Evolutionary conservation across 2,329 filamentous ascomycete genomes (phyloP).

Genomic region (Alternaria solani): DNA sequence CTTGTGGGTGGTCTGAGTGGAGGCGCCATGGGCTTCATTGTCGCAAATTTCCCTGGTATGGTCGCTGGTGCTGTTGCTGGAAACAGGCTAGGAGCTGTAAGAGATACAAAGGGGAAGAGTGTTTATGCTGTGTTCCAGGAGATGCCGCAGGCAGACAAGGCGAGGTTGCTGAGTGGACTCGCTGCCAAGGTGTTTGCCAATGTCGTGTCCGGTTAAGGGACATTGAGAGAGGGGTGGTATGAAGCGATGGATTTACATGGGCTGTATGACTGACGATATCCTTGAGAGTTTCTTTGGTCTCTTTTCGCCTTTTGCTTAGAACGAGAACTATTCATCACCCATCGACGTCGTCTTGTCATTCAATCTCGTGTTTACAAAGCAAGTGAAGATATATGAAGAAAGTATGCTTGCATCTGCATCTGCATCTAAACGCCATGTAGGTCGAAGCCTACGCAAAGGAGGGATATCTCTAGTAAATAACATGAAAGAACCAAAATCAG

Average conservation of each 20-base stretch:
- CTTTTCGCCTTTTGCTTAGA: not conserved
- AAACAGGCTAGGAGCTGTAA: slow-evolving; percentile 86
- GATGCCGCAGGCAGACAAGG: slow-evolving; percentile 81
- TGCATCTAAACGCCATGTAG: slow-evolving; percentile 4
- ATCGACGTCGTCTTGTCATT: not conserved
- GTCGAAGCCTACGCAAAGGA: slow-evolving; percentile 3
- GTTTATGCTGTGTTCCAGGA: slow-evolving; percentile 93
- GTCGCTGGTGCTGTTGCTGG: slow-evolving; percentile 91
- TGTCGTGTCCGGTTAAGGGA: slow-evolving; percentile 59
- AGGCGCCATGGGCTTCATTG: slow-evolving; percentile 90
- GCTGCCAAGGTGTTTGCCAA: slow-evolving; percentile 87
- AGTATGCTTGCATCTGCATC: not conserved
- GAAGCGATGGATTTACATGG: slow-evolving; percentile 3
- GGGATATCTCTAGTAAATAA: slow-evolving; percentile 18
- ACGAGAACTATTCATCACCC: not conserved
- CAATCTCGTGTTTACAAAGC: not conserved
- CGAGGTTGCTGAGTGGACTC: slow-evolving; percentile 81
- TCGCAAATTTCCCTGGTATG: slow-evolving; percentile 89
- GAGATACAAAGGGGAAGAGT: slow-evolving; percentile 92
- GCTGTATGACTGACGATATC: slow-evolving; percentile 28
- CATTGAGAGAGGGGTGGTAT: not conserved
- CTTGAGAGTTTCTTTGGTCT: slow-evolving; percentile 1
- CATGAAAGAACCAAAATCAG: not conserved
- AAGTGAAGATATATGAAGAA: not conserved
- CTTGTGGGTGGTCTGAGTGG: slow-evolving; percentile 86